Evolutionary conservation across 441 rosid species (phyloP).

Genomic region (Euphorbia celastroides): DNA sequence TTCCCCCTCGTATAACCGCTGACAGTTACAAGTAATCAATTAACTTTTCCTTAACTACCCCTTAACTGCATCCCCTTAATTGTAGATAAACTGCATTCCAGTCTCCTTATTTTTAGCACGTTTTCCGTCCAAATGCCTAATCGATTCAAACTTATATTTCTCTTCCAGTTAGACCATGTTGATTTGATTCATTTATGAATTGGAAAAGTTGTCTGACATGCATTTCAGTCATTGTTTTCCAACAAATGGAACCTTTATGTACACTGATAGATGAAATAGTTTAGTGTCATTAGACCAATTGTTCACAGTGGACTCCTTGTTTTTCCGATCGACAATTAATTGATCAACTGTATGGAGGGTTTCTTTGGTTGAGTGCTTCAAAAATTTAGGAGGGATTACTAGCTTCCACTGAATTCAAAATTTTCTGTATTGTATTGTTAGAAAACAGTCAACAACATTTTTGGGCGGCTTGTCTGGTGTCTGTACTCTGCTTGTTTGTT

Average conservation of each 20-base stretch:
- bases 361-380: background rate
- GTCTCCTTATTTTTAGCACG: too few relatives aligned
- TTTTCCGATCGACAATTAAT: background rate
- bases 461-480: too few relatives aligned
- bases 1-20: too few relatives aligned
- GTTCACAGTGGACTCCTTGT: background rate
- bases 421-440: too few relatives aligned
- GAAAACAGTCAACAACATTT: too few relatives aligned
- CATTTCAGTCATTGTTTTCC: background rate
- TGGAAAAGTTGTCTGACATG: background rate
- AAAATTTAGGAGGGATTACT: background rate
- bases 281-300: background rate
- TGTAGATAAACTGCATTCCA: too few relatives aligned
- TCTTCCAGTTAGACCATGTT: background rate
- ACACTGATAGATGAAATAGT: background rate
- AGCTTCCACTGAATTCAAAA: background rate
- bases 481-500: too few relatives aligned
- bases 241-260: background rate
- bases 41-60: too few relatives aligned
- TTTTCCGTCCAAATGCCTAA: slow-evolving; percentile 3
- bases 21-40: too few relatives aligned
- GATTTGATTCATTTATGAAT: too few relatives aligned
- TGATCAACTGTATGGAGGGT: background rate
- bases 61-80: too few relatives aligned
- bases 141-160: background rate